Evolutionary conservation across 106 monocot species (phyloP), one percentile per base, ranked within the genome.

Genomic region (Allium cepa): DNA sequence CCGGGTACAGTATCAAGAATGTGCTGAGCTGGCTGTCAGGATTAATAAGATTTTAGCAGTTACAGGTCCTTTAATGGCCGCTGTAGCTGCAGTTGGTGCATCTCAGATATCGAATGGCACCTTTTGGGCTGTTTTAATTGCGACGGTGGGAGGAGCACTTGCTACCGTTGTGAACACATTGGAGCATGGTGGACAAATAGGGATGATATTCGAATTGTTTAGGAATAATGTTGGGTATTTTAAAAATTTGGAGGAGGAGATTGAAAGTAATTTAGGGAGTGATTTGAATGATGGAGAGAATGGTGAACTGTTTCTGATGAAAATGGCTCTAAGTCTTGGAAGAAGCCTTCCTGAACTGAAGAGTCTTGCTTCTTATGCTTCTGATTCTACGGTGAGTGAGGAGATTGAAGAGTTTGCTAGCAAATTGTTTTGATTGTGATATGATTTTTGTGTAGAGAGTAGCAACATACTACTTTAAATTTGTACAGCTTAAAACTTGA

Each of bases 321-420:
- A 80, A 72, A 57, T 87, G 73, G 94, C 86, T 18, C 50, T 94
- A 70, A 78, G 76, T 60, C 90, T 94, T 9, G 94, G 90, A 2
- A 81, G 88, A 71, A 90, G 72, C 56, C 53, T 79, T 1, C 59
- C 84, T 0, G 94, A 94, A 52, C 59, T 94, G 3, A 75, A 66
- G 64, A 50, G 46, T n/a, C 55, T 89, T 64, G 71, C 77, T 16
- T 52, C 65, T 2, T 82, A 75, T 68, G 56, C 82, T 14, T 66
- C 78, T 51, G 9, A 13, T 62, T 26, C 62, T 28, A 9, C 62
- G 3, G 51, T 56, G 26, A 72, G 58, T 9, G 69, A 61, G 10
- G 86, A 73, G 0, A 72, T 82, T 1, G 27, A 60, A 17, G 83
- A 81, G 26, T 89, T 80, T 73, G 93, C 93, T 3, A 83, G 93